Evolutionary conservation across 2,329 filamentous ascomycete genomes (phyloP).

Genomic region (Emergomyces orientalis): DNA sequence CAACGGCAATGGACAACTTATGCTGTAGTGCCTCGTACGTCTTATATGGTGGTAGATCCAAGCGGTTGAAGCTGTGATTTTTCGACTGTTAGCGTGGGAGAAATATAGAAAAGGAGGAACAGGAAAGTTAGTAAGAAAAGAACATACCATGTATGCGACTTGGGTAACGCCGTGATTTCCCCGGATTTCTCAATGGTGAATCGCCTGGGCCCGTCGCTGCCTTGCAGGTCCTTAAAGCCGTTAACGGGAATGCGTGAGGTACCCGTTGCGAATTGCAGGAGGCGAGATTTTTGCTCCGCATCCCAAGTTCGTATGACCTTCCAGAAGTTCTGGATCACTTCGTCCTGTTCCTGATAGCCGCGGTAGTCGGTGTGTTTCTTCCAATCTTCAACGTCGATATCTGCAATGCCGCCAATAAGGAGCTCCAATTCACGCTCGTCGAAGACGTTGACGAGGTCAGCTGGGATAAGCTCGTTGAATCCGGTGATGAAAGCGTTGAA

Average conservation of each 20-base stretch:
- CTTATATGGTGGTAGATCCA: constrained; percentile 93
- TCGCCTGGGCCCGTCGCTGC: constrained; percentile 84
- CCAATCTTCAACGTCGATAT: constrained; percentile 99
- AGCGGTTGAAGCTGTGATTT: constrained; percentile 73
- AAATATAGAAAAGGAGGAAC: constrained; percentile 8
- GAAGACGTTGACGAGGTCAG: constrained; percentile 95
- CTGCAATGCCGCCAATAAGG: constrained; percentile 96
- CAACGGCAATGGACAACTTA: constrained; percentile 93
- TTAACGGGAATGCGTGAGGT: constrained; percentile 98
- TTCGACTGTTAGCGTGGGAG: constrained; percentile 18
- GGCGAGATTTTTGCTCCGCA: constrained; percentile 91
- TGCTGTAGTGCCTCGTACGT: constrained; percentile 70
- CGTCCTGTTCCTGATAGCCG: constrained; percentile 94
- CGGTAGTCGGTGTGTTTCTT: constrained; percentile 99
- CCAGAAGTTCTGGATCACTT: constrained; percentile 98
- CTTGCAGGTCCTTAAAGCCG: constrained; percentile 97
- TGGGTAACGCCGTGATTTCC: constrained; percentile 80
- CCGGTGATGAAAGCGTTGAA: constrained; percentile 97
- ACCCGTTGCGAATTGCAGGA: constrained; percentile 94
- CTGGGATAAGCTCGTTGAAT: constrained; percentile 94
- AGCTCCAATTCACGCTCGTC: constrained; percentile 95
- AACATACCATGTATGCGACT: constrained; percentile 92
- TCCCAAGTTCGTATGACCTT: constrained; percentile 92
- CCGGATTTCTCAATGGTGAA: constrained; percentile 99
- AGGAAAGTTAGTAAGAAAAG: not conserved